Evolutionary conservation across 106 monocot species (phyloP).

Genomic region (Alisma plantagoaquatica): DNA sequence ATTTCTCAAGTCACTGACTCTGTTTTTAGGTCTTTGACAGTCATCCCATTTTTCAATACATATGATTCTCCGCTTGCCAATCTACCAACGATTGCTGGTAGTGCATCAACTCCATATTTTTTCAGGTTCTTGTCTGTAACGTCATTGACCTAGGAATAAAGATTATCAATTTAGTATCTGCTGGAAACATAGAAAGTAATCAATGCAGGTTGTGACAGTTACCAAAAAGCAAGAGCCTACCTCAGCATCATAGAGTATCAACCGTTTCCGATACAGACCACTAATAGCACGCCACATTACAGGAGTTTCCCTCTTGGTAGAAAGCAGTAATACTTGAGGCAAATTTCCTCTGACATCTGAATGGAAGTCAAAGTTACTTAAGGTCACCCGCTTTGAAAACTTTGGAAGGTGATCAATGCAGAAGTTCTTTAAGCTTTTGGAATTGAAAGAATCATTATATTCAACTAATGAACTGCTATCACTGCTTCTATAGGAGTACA

Average conservation of each 20-base stretch:
- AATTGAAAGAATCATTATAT: conserved; percentile 45
- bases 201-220: too few species aligned
- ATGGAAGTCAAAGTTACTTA: conserved; percentile 37
- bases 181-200: neutral
- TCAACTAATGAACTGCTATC: conserved; percentile 55
- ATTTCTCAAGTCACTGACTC: conserved; percentile 49
- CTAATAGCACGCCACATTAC: conserved; percentile 80
- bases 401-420: conserved; percentile 62
- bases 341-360: conserved; percentile 25
- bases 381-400: conserved; percentile 64
- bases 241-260: conserved; percentile 78
- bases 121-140: conserved; percentile 47
- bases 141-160: conserved; percentile 59
- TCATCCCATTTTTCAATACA: conserved; percentile 51
- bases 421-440: conserved; percentile 61
- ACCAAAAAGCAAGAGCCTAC: conserved; percentile 16
- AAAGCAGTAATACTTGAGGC: conserved; percentile 79
- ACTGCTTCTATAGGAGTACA: conserved; percentile 48
- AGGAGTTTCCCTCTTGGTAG: conserved; percentile 81
- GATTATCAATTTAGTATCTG: neutral
- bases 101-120: conserved; percentile 41
- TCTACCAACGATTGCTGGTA: conserved; percentile 74
- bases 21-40: conserved; percentile 69
- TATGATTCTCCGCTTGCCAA: conserved; percentile 44
- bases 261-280: conserved; percentile 59